Percentiles rank a stretch among this genome's conserved stretches.
Evolutionary conservation across 768 basidiomycete genomes (phyloP).

Genomic region (Royoungia palumana): DNA sequence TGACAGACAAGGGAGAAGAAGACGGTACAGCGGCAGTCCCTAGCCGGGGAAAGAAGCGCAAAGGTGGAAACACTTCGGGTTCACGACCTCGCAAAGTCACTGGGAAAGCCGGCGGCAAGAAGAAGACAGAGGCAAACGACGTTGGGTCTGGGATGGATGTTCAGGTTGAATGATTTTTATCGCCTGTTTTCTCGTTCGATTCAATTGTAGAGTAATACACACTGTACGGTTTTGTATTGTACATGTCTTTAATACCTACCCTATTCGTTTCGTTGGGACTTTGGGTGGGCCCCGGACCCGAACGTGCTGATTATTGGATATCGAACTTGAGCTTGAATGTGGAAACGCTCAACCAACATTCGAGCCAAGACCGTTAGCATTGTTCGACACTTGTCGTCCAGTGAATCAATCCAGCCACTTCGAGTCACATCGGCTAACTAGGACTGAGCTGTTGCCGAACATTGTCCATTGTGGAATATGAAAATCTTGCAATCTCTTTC

Average conservation of each 20-base stretch:
- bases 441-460: no score
- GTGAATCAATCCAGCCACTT: no score
- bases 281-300: not conserved
- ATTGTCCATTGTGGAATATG: not conserved
- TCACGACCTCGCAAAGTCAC: constrained; percentile 29
- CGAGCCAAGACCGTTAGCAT: no score
- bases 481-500: not conserved
- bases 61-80: constrained; percentile 20
- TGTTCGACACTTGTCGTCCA: no score
- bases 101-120: constrained; percentile 31
- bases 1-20: constrained; percentile 28
- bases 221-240: constrained; percentile 30
- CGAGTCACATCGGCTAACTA: not conserved
- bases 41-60: constrained; percentile 34
- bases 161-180: constrained; percentile 20
- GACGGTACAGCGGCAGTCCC: constrained; percentile 26
- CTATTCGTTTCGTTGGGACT: constrained; percentile 12
- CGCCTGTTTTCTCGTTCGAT: constrained; percentile 9
- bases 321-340: no score
- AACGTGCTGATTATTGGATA: not conserved
- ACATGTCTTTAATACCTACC: constrained; percentile 27
- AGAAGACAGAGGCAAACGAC: constrained; percentile 29
- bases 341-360: no score
- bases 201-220: constrained; percentile 32
- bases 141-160: constrained; percentile 24